These are phyloP conservation scores for Kwoniella dejecticola DNA, from an alignment of 768 basidiomycete genomes.

Conservation along the genomic window DNA sequence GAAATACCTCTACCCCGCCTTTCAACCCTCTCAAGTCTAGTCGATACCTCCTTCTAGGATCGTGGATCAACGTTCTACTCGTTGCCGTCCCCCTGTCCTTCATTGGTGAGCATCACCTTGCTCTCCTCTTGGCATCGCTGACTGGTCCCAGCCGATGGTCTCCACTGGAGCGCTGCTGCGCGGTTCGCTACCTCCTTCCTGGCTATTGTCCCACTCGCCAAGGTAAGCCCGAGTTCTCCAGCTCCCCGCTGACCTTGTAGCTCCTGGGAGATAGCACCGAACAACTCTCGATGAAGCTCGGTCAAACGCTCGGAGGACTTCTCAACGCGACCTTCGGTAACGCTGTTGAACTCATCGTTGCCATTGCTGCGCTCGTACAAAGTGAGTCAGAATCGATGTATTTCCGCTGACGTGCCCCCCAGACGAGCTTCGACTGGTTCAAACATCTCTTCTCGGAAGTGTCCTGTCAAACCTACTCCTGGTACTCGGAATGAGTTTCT, in stretches of 20 bases:
- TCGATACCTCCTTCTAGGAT: conserved; percentile 53
- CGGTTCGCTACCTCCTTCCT: conserved; percentile 74
- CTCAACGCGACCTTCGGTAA: conserved; percentile 67
- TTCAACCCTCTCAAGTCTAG: conserved; percentile 47
- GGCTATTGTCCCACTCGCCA: conserved; percentile 86
- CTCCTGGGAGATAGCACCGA: conserved; percentile 55
- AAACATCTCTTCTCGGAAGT: conserved; percentile 89
- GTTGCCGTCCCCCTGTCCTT: conserved; percentile 76
- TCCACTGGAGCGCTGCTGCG: conserved; percentile 48
- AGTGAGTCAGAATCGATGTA: conserved; percentile 57
- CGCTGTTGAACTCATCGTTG: conserved; percentile 81
- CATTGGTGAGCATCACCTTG: conserved; percentile 60
- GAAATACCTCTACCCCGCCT: background rate
- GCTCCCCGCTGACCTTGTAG: conserved; percentile 14
- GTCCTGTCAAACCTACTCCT: conserved; percentile 87
- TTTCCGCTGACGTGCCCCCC: background rate
- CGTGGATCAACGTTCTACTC: conserved; percentile 74
- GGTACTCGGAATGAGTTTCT: conserved; percentile 86
- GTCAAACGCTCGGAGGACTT: conserved; percentile 81
- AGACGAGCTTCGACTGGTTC: conserved; percentile 84
- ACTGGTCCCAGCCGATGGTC: conserved; percentile 38
- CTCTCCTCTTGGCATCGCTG: background rate
- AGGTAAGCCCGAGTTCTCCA: conserved; percentile 60
- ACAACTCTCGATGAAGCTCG: conserved; percentile 63
- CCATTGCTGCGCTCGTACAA: conserved; percentile 77